Evolutionary conservation across 352 stramenopile species (phyloP).

Genomic region (Phytophthora aleatoria): DNA sequence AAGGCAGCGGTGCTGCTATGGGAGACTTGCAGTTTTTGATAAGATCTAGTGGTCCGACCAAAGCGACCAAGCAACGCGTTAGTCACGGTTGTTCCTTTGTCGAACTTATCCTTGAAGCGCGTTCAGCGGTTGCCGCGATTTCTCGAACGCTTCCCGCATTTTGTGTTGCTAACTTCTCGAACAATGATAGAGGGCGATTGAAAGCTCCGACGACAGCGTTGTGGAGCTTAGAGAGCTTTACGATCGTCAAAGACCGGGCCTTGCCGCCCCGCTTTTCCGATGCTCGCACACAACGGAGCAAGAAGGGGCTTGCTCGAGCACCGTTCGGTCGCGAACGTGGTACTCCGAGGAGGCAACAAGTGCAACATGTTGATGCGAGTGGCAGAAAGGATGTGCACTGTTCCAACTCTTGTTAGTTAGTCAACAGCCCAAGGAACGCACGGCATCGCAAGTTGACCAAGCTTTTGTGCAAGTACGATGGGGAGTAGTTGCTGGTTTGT

Average conservation of each 20-base stretch:
- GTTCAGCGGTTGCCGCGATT: conserved; percentile 8
- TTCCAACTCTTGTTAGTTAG: conserved; percentile 17
- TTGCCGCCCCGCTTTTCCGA: conserved; percentile 28
- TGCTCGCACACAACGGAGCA: conserved; percentile 22
- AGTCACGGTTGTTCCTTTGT: conserved; percentile 16
- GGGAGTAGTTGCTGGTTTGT: conserved; percentile 16
- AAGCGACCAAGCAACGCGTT: conserved; percentile 23
- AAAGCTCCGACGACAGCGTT: not conserved
- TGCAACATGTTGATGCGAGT: conserved; percentile 27
- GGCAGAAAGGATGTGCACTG: conserved; percentile 29
- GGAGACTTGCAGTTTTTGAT: not conserved
- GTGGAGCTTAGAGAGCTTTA: conserved; percentile 18
- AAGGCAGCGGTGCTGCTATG: conserved; percentile 8
- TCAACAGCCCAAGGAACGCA: conserved; percentile 25
- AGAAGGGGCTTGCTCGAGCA: conserved; percentile 15
- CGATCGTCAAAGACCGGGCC: conserved; percentile 21
- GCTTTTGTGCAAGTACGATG: conserved; percentile 30
- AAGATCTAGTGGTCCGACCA: conserved; percentile 22
- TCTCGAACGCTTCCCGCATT: conserved; percentile 17
- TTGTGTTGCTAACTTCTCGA: conserved; percentile 22
- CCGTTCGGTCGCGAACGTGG: conserved; percentile 21
- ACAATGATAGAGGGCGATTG: conserved; percentile 17
- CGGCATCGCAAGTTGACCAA: conserved; percentile 35
- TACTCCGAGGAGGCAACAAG: conserved; percentile 7
- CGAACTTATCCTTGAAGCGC: conserved; percentile 24